Evolutionary conservation across 163 green algal genomes (phyloP).

Genomic region (Volvox carteri): DNA sequence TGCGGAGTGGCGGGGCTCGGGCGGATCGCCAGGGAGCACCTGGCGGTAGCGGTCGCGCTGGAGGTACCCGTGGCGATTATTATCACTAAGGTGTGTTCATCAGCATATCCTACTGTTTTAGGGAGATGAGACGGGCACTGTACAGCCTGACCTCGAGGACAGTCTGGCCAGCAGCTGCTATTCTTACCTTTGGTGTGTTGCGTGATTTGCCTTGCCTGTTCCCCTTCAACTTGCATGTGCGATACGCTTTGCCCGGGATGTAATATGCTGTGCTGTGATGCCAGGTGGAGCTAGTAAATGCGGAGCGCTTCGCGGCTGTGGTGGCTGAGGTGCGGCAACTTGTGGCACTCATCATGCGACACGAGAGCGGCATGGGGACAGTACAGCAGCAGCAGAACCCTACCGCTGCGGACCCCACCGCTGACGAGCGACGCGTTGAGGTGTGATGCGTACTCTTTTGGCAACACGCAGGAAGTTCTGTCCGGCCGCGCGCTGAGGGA

Average conservation of each 20-base stretch:
- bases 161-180: too few species aligned
- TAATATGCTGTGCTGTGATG: neutral
- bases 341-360: conserved; percentile 53
- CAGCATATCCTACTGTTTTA: too few species aligned
- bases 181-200: too few species aligned
- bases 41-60: conserved; percentile 85
- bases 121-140: too few species aligned
- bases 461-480: too few species aligned
- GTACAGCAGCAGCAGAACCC: neutral
- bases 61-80: conserved; percentile 78
- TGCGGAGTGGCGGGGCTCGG: conserved; percentile 71
- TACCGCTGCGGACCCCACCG: neutral
- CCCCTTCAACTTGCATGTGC: too few species aligned
- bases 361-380: conserved; percentile 39
- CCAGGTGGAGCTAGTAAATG: conserved; percentile 52
- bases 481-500: too few species aligned
- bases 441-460: neutral
- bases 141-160: too few species aligned
- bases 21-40: conserved; percentile 80
- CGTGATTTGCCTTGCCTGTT: too few species aligned
- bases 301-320: conserved; percentile 46
- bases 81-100: conserved; percentile 73
- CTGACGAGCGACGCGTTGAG: neutral
- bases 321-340: conserved; percentile 57
- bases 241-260: too few species aligned